Conservation (phyloP, 2,329 filamentous ascomycete genomes). For the Penicillium sp. region DNA sequence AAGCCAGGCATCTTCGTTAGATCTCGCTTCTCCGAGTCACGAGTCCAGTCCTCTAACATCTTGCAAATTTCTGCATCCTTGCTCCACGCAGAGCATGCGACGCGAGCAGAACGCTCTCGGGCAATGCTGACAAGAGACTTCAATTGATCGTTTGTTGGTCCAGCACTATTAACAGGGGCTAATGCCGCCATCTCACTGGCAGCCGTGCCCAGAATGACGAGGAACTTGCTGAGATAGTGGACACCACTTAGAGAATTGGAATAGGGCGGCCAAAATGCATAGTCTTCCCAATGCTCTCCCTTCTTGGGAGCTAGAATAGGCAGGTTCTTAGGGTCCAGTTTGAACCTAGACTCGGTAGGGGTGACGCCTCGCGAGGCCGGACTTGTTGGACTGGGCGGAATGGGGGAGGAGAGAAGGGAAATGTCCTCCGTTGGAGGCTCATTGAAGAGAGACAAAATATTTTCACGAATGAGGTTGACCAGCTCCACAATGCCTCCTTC, state of each 20-base stretch:
- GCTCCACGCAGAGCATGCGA: slow-evolving; percentile 89
- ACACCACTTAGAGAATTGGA: slow-evolving; percentile 92
- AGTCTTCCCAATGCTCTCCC: slow-evolving; percentile 88
- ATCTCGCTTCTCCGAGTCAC: slow-evolving; percentile 79
- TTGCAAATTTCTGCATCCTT: slow-evolving; percentile 92
- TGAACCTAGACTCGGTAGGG: slow-evolving; percentile 74
- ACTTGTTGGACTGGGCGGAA: slow-evolving; percentile 69
- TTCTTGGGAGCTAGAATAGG: slow-evolving; percentile 77
- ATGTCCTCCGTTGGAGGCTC: slow-evolving; percentile 91
- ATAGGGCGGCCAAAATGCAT: slow-evolving; percentile 94
- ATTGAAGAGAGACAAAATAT: slow-evolving; percentile 80
- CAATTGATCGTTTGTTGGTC: slow-evolving; percentile 70
- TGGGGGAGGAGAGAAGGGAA: slow-evolving; percentile 81
- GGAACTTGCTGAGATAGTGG: slow-evolving; percentile 82
- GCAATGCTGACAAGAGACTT: slow-evolving; percentile 76
- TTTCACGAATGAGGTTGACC: slow-evolving; percentile 81
- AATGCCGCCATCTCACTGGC: slow-evolving; percentile 84
- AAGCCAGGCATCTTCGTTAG: slow-evolving; percentile 88
- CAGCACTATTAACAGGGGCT: slow-evolving; percentile 65
- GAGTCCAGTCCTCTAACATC: slow-evolving; percentile 90
- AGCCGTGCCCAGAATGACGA: slow-evolving; percentile 82
- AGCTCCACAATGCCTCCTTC: slow-evolving; percentile 81
- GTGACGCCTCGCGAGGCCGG: slow-evolving; percentile 62
- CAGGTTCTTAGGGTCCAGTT: slow-evolving; percentile 76
- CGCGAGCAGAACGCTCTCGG: slow-evolving; percentile 83